Percentiles rank a stretch among this genome's conserved stretches.
Evolutionary conservation across 2,329 filamentous ascomycete genomes (phyloP).

Genomic region (Fusarium sp.): DNA sequence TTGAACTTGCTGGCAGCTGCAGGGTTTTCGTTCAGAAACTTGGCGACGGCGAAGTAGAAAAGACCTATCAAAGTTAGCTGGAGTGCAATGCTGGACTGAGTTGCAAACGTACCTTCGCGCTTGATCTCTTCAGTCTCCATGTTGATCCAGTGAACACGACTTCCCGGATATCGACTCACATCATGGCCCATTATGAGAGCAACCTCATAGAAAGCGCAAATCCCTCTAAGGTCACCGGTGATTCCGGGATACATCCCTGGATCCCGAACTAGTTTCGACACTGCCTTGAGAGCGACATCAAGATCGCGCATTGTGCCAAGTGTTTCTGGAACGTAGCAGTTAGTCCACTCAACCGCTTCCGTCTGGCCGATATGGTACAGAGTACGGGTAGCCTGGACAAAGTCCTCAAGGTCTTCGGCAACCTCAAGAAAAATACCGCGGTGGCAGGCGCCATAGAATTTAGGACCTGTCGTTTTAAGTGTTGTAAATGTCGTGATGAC

Average conservation of each 20-base stretch:
- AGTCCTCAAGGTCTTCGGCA: not conserved
- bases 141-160: not conserved
- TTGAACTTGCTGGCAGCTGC: not conserved
- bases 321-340: not conserved
- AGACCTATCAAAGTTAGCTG: not conserved
- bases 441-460: not conserved
- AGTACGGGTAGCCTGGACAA: not conserved
- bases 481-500: not conserved
- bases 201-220: not conserved
- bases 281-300: not conserved
- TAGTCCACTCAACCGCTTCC: not conserved
- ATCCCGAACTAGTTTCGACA: not conserved
- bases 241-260: not conserved
- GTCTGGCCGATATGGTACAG: not conserved
- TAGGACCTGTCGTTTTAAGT: not conserved
- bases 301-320: not conserved
- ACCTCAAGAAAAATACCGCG: not conserved
- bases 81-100: rapidly evolving
- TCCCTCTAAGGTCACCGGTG: not conserved
- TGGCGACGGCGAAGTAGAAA: not conserved
- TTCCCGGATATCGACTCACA: not conserved
- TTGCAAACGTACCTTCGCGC: not conserved
- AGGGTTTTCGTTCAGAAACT: not conserved
- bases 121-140: not conserved
- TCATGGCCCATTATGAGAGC: rapidly evolving